Percentiles rank a stretch among this genome's conserved stretches.
These are phyloP conservation scores for Cucurbita maxima DNA, from an alignment of 306 rosid species.

Conservation along the genomic window DNA sequence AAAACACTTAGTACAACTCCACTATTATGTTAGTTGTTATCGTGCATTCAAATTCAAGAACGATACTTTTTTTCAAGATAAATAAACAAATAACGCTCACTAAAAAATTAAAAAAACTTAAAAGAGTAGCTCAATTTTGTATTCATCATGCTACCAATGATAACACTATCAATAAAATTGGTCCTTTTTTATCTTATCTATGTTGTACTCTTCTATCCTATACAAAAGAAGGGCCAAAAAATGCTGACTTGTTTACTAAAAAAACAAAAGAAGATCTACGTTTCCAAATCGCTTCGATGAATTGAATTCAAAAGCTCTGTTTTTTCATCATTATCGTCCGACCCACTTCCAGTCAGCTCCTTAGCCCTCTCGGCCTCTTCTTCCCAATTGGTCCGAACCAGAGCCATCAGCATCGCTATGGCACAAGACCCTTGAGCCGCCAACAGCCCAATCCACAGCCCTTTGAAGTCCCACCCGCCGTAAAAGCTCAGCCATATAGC, in stretches of 20 bases:
- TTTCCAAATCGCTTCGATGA: neutral
- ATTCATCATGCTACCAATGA: neutral
- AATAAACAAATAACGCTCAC: neutral
- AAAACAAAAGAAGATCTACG: neutral
- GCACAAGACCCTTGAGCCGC: constrained; percentile 75
- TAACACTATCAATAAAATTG: neutral
- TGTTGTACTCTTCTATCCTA: neutral
- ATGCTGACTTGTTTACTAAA: neutral
- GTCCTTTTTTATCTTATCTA: neutral
- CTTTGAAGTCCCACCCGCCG: constrained; percentile 59
- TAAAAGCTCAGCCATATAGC: constrained; percentile 63
- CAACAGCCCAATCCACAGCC: constrained; percentile 73
- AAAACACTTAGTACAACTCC: too few relatives aligned
- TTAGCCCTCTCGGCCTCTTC: constrained; percentile 45
- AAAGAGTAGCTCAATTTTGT: neutral
- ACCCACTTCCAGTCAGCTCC: constrained; percentile 28
- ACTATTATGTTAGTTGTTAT: too few relatives aligned
- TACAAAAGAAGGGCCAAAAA: neutral
- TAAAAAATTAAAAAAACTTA: too few relatives aligned
- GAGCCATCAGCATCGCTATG: constrained; percentile 45
- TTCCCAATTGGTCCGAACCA: constrained; percentile 69
- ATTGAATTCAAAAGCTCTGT: neutral
- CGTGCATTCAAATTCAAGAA: too few relatives aligned
- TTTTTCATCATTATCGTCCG: neutral
- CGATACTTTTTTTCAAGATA: neutral